Evolutionary conservation across 306 rosid genomes (phyloP), one percentile per base, ranked within the genome.

Genomic region (Mimosa pudica): DNA sequence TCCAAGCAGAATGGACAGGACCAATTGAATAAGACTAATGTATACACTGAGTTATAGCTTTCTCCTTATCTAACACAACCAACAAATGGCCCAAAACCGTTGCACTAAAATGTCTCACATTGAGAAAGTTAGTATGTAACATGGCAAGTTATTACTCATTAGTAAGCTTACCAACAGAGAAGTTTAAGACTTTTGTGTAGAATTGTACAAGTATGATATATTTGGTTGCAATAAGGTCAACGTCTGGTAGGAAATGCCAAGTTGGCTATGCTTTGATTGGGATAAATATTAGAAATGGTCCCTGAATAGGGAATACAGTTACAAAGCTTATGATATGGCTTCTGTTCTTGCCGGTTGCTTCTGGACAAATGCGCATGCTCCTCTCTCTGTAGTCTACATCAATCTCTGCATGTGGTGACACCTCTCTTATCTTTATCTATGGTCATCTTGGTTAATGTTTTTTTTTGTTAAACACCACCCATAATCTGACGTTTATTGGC

Each of bases 231-330:
- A 33, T 52, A 47, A 73, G 70, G 88, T 85, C 86, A 79, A 79
- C 38, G 74, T 82, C 82, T 65, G 3, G 17, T 64, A 51, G 70
- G 75, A 63, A 81, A 54, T 76, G 86, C 79, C 84, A 75, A 85
- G 76, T 77, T 73, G 38, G 72, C 17, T 61, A 4, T 61, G 60
- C 80, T 17, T 75, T 30, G 67, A 70, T 55, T 57, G 71, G 30
- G 76, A 47, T 13, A 80, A 76, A 48, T 48, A 24, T 11, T 30
- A 51, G 51, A 79, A 63, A 82, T 84, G 94, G 94, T 85, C 92
- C 94, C 91, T 24, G 17, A 32, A 55, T 24, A 24, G 30, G 30
- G 30, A 24, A 24, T 5, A 55, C 7, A 61, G 44, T 70, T 47
- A 4, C 3, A 12, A 44, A 76, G 62, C 36, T 46, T 44, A 48